A percentile compares a stretch with the other conserved stretches of the same genome.
These are phyloP conservation scores for Metschnikowia corniflorae DNA, from an alignment of 805 yeast species.

Conservation along the genomic window DNA sequence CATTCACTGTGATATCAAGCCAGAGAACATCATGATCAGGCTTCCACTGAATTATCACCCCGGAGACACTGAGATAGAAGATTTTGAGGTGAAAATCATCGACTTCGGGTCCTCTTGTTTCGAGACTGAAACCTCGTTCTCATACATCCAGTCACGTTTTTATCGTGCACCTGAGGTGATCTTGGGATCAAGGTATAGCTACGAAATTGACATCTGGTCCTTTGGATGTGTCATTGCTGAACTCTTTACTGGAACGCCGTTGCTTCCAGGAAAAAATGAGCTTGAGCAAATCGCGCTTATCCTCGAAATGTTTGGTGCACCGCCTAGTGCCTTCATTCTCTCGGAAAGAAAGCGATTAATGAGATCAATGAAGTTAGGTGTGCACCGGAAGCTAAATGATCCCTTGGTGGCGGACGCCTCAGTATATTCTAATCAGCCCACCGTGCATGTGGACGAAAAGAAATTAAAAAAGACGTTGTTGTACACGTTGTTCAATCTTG, in stretches of 20 bases:
- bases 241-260: conserved; percentile 17
- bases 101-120: conserved; percentile 75
- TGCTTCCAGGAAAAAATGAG: conserved; percentile 36
- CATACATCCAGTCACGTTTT: conserved; percentile 61
- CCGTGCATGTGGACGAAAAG: conserved; percentile 26
- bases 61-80: conserved; percentile 28
- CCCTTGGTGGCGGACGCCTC: conserved; percentile 12
- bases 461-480: conserved; percentile 31
- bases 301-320: conserved; percentile 46
- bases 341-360: conserved; percentile 37
- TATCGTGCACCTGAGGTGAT: conserved; percentile 79
- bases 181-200: conserved; percentile 58
- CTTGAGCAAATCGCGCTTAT: conserved; percentile 43
- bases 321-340: conserved; percentile 38
- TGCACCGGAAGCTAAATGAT: conserved; percentile 11
- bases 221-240: conserved; percentile 65
- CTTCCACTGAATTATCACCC: conserved; percentile 23
- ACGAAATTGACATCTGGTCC: conserved; percentile 84
- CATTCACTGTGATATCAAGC: conserved; percentile 84
- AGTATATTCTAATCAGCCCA: conserved; percentile 3
- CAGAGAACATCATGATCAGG: conserved; percentile 70
- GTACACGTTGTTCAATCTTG: conserved; percentile 36
- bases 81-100: conserved; percentile 58
- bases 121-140: conserved; percentile 40
- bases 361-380: conserved; percentile 18